Percentiles rank a stretch among this genome's conserved stretches.
Conservation (phyloP, 2,329 filamentous ascomycete genomes). For the Thyridium curvatum region DNA sequence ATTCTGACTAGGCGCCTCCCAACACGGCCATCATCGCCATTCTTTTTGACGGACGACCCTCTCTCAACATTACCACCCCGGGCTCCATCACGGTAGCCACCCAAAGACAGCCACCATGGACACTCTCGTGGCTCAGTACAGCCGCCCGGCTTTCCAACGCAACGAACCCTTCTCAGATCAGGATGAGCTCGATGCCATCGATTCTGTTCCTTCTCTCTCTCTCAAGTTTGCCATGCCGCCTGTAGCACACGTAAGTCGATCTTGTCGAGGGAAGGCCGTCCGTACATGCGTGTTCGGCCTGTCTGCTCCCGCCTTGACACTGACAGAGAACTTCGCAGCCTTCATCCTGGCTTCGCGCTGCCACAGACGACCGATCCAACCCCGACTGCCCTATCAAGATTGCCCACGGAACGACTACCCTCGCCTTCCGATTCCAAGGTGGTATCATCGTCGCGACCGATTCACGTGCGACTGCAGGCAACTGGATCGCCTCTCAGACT, state of each 20-base stretch:
- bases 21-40: too few relatives aligned
- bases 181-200: conserved; percentile 66
- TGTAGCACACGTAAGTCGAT: conserved; percentile 68
- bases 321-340: conserved; percentile 46
- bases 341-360: conserved; percentile 89
- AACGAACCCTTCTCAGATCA: conserved; percentile 69
- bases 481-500: conserved; percentile 99
- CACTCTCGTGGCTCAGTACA: conserved; percentile 87
- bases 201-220: conserved; percentile 69
- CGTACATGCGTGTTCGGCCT: too few relatives aligned
- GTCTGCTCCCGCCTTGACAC: too few relatives aligned
- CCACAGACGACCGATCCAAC: conserved; percentile 96
- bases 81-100: too few relatives aligned
- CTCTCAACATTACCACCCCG: too few relatives aligned
- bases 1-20: too few relatives aligned
- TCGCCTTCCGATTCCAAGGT: conserved; percentile 96
- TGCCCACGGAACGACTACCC: conserved; percentile 95
- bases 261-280: neutral
- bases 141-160: conserved; percentile 65
- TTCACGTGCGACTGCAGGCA: conserved; percentile 92
- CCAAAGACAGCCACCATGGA: conserved; percentile 58
- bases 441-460: conserved; percentile 98
- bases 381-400: conserved; percentile 98
- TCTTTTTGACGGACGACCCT: too few relatives aligned
- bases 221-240: conserved; percentile 95